These are phyloP conservation scores for Populus trichocarpa DNA, from an alignment of 441 rosid species.

Conservation along the genomic window DNA sequence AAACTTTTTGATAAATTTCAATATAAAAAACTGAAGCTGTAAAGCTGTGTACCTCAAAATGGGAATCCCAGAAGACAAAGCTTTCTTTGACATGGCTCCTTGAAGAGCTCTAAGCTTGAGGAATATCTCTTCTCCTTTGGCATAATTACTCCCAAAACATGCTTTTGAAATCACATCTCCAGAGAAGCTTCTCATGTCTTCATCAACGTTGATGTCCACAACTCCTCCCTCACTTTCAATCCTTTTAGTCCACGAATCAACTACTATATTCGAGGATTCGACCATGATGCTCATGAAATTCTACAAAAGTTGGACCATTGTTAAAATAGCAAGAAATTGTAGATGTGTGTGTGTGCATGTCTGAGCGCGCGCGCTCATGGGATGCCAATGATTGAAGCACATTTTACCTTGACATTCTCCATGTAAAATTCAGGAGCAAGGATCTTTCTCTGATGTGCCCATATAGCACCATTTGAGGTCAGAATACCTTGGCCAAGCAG, in stretches of 20 bases:
- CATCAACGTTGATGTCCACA: constrained; percentile 37
- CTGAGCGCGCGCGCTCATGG: not conserved
- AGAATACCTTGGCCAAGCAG: constrained; percentile 50
- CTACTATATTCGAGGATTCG: constrained; percentile 31
- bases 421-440: constrained; percentile 49
- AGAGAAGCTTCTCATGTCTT: constrained; percentile 41
- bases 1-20: not conserved
- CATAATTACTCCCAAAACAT: constrained; percentile 48
- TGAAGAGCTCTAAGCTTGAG: constrained; percentile 38
- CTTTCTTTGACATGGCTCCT: constrained; percentile 37
- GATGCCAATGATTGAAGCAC: no score
- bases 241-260: constrained; percentile 38
- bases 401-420: constrained; percentile 47
- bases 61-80: constrained; percentile 38
- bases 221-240: constrained; percentile 32
- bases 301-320: constrained; percentile 12
- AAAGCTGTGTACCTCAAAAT: constrained; percentile 25
- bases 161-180: constrained; percentile 57
- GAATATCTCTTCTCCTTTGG: constrained; percentile 43
- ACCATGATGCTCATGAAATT: constrained; percentile 33
- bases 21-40: not conserved
- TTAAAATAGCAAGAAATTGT: not conserved
- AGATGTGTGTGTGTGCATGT: no score
- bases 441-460: constrained; percentile 47
- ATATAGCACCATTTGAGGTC: constrained; percentile 42